Evolutionary conservation across 306 rosid genomes (phyloP).

Genomic region (Corylus avellana): DNA sequence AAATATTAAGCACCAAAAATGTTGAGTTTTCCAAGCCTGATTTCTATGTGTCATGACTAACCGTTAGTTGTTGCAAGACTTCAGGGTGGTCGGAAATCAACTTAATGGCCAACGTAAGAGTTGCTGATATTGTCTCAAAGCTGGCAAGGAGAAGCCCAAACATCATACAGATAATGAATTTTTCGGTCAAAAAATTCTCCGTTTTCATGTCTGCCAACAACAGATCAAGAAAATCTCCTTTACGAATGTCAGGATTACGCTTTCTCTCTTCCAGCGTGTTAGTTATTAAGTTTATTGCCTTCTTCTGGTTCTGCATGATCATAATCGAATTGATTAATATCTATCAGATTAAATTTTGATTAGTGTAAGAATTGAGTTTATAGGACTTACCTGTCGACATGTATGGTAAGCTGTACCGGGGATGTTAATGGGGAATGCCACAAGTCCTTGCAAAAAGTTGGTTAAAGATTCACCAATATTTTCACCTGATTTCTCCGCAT

Average conservation of each 20-base stretch:
- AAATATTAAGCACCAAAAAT: neutral
- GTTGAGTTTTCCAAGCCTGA: neutral
- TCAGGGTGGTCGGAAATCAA: neutral
- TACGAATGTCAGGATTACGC: neutral
- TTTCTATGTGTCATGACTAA: neutral
- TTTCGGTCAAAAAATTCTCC: constrained; percentile 32
- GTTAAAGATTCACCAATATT: constrained; percentile 1
- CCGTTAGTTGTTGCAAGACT: neutral
- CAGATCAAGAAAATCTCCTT: constrained; percentile 42
- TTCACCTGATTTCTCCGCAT: neutral
- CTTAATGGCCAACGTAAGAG: constrained; percentile 3
- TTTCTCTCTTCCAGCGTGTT: constrained; percentile 35
- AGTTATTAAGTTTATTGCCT: constrained; percentile 28
- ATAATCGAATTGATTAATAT: neutral
- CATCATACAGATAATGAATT: constrained; percentile 20
- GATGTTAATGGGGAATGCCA: constrained; percentile 47
- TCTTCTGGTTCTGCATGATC: constrained; percentile 27
- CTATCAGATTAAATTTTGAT: no score
- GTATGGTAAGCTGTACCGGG: constrained; percentile 42
- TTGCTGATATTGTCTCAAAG: constrained; percentile 1
- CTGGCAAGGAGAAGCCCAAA: constrained; percentile 22
- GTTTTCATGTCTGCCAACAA: constrained; percentile 30
- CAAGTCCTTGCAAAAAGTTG: constrained; percentile 29
- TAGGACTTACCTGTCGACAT: constrained; percentile 25
- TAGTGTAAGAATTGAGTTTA: neutral